Percentiles rank a stretch among this genome's conserved stretches.
These are phyloP conservation scores for Glebionis coronaria DNA, from an alignment of 129 eudicot species.

Conservation along the genomic window DNA sequence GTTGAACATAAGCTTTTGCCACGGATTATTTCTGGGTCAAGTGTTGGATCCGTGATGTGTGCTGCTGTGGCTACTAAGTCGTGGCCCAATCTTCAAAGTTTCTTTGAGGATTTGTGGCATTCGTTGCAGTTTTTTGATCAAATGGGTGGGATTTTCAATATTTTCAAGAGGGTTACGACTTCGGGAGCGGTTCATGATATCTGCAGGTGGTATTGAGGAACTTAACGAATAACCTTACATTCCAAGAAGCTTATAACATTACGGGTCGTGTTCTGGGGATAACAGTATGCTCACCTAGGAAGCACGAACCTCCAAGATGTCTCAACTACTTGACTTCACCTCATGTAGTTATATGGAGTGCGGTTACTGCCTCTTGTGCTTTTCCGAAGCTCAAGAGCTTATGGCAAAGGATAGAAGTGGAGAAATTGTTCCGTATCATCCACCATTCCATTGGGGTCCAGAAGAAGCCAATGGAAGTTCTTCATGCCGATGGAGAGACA, in stretches of 20 bases:
- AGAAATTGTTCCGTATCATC: constrained; percentile 89
- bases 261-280: constrained; percentile 90
- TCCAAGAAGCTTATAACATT: constrained; percentile 95
- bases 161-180: constrained; percentile 77
- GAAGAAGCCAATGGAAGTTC: constrained; percentile 52
- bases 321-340: constrained; percentile 93
- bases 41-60: constrained; percentile 91
- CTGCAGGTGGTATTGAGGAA: constrained; percentile 68
- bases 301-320: constrained; percentile 96
- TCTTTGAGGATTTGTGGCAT: constrained; percentile 75
- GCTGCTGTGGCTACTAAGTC: constrained; percentile 71
- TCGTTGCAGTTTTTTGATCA: constrained; percentile 83
- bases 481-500: constrained; percentile 90
- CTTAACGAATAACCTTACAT: constrained; percentile 79
- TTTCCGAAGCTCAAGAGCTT: constrained; percentile 93
- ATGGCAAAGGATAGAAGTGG: constrained; percentile 94
- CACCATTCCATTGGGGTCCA: constrained; percentile 77
- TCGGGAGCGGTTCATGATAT: constrained; percentile 83
- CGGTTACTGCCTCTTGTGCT: constrained; percentile 97
- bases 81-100: constrained; percentile 93
- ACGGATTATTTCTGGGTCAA: constrained; percentile 86
- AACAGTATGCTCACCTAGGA: constrained; percentile 92
- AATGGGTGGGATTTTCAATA: constrained; percentile 70
- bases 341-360: constrained; percentile 97
- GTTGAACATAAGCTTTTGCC: constrained; percentile 91